Conservation (phyloP, 2,329 filamentous ascomycete species). For the Pseudocercospora cruenta region DNA sequence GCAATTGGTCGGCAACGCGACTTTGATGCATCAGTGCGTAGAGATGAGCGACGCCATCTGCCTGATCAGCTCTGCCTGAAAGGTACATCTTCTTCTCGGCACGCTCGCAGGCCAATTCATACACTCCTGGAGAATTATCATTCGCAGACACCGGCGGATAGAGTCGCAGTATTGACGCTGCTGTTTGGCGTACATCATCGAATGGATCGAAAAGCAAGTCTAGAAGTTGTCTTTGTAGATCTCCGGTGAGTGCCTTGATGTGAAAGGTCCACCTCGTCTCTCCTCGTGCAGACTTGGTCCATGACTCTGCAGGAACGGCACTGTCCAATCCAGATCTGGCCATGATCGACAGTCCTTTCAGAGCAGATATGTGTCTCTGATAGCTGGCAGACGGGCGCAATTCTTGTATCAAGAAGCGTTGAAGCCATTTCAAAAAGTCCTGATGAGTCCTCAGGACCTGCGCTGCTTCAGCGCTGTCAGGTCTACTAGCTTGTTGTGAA, state of each 20-base stretch:
- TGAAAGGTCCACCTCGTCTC: conserved; percentile 56
- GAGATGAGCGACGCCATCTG: conserved; percentile 82
- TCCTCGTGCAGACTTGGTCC: conserved; percentile 54
- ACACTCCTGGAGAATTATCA: neutral
- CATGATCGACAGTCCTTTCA: conserved; percentile 72
- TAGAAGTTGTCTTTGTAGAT: conserved; percentile 65
- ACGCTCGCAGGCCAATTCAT: conserved; percentile 14
- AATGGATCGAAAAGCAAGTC: conserved; percentile 88
- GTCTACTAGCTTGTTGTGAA: conserved; percentile 23
- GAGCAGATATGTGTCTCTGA: conserved; percentile 79
- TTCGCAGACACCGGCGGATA: conserved; percentile 7
- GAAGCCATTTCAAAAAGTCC: conserved; percentile 73
- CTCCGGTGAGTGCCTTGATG: conserved; percentile 47
- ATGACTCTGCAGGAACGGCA: conserved; percentile 41
- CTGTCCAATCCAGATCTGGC: conserved; percentile 69
- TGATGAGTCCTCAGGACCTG: conserved; percentile 18
- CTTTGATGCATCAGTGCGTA: conserved; percentile 67
- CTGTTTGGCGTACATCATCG: conserved; percentile 76
- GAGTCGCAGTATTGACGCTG: conserved; percentile 50
- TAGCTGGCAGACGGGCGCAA: conserved; percentile 83
- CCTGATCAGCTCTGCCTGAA: conserved; percentile 86
- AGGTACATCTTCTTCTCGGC: conserved; percentile 62
- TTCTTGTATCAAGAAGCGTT: conserved; percentile 72
- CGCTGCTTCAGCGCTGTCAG: neutral
- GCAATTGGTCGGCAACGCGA: neutral